Base-by-base conservation (phyloP, 2,329 filamentous ascomycete species). In the Polytolypa hystricis region DNA sequence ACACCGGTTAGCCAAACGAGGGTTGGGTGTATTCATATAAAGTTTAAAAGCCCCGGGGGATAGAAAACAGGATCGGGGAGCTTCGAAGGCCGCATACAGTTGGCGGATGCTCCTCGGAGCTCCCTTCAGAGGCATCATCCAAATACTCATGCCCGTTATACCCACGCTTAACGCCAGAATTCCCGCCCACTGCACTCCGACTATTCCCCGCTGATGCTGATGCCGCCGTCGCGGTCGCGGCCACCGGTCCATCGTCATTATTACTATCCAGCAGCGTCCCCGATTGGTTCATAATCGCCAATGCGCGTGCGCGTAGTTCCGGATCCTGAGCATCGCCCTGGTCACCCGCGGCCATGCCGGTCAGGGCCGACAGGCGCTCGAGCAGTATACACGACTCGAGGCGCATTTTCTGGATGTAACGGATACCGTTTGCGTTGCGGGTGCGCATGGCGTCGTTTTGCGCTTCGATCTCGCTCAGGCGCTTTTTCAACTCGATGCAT, bases 401-500 rank as follows among this genome's bases (percentile, higher is more conserved):
- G 33, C 91, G 80, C 70, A 93, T 77, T 65, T 96, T 95, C 58
- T 93, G 81, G 48, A 95, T 81, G 52, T 84, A 82, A 45, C 87
- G 79, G 59, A 83, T 79, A 43, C 93, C 75, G 32, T 87, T 81
- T 27, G 74, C 69, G 45, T 94, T 81, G 35, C 85, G 81, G 36
- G 84, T 67, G 37, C 84, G 77, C 31, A 84, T 81, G 39, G 82
- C 74, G 51, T 94, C 86, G 58, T 95, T 95, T 54, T 85, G 81
- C 42, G 85, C 79, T 58, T 96, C 87, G 50, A 96, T 84, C 58
- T 95, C 87, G 57, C 79, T 82, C 45, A 91, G 84, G 42, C 91
- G 82, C 51, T 84, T 82, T 65, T 93, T 93, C 15, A 98, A 74
- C 51, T 93, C 83, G 56, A 95, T 85, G 61, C 89, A 96, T 75